These are phyloP conservation scores for Monilinia aucupariae DNA, from an alignment of 2,329 filamentous ascomycete genomes.

Conservation along the genomic window DNA sequence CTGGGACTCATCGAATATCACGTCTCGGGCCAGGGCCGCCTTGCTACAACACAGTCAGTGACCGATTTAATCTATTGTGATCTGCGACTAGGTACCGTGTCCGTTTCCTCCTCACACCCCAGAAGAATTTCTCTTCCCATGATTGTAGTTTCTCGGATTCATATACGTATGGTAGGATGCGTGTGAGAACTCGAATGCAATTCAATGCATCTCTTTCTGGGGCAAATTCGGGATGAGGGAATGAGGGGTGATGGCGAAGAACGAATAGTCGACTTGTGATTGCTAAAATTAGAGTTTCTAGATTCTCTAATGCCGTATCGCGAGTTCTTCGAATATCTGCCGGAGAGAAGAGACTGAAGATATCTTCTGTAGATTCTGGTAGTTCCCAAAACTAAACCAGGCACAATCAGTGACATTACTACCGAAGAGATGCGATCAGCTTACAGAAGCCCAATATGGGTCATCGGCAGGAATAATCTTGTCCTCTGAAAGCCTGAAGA, in stretches of 20 bases:
- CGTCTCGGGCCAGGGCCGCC: slow-evolving; percentile 61
- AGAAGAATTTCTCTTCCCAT: slow-evolving; percentile 95
- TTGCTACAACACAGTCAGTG: slow-evolving; percentile 41
- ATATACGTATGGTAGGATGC: slow-evolving; percentile 85
- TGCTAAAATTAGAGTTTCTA: slow-evolving; percentile 82
- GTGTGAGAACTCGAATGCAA: slow-evolving; percentile 85
- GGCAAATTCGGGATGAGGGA: slow-evolving; percentile 79
- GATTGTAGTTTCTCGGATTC: slow-evolving; percentile 74
- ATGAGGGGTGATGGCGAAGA: slow-evolving; percentile 82
- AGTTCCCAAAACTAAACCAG: slow-evolving; percentile 85
- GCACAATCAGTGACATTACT: slow-evolving; percentile 18
- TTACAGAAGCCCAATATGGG: slow-evolving; percentile 85
- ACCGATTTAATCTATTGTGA: slow-evolving; percentile 5
- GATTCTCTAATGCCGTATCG: slow-evolving; percentile 77
- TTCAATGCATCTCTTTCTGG: slow-evolving; percentile 86
- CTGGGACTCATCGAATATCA: slow-evolving; percentile 76
- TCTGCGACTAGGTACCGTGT: slow-evolving; percentile 39
- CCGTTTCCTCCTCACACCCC: slow-evolving; percentile 68
- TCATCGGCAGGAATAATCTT: slow-evolving; percentile 81
- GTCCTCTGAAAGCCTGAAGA: slow-evolving; percentile 93
- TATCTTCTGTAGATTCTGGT: slow-evolving; percentile 89
- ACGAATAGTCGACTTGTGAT: slow-evolving; percentile 77
- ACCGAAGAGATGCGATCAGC: slow-evolving; percentile 35
- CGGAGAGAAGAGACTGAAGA: slow-evolving; percentile 91
- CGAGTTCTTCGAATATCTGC: slow-evolving; percentile 82